phyloP scores from a whole-genome alignment of 345 rosid genomes.

The Arabis alpina region DNA sequence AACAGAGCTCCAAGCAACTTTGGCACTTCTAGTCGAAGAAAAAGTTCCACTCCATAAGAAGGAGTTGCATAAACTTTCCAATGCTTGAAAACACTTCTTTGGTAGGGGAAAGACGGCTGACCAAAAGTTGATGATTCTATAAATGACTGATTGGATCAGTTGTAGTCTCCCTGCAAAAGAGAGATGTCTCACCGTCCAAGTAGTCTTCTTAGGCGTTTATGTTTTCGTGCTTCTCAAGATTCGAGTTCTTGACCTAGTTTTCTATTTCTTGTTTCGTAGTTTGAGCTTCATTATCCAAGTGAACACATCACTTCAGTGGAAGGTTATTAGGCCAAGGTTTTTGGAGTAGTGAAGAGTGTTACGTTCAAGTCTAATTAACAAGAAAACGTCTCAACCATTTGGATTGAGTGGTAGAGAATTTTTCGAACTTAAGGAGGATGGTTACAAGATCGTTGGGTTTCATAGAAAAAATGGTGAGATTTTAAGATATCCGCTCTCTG shows the following conservation, averaged over 20 bases:
- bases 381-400: conserved; percentile 26
- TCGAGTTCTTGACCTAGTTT: neutral
- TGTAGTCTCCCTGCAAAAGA: too few species aligned
- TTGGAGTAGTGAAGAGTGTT: conserved; percentile 15
- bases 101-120: too few species aligned
- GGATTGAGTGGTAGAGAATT: neutral
- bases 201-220: too few species aligned
- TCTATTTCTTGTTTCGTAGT: neutral
- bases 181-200: too few species aligned
- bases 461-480: conserved; percentile 25
- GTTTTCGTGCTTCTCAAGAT: neutral
- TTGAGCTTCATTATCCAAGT: conserved; percentile 26
- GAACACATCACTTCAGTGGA: conserved; percentile 25
- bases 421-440: conserved; percentile 18
- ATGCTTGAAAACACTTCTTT: too few species aligned
- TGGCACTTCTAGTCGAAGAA: too few species aligned
- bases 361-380: conserved; percentile 30
- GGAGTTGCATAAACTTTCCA: too few species aligned
- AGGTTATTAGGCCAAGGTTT: conserved; percentile 20
- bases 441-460: conserved; percentile 36
- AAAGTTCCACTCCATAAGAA: too few species aligned
- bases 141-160: too few species aligned
- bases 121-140: too few species aligned
- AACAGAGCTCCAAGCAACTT: too few species aligned
- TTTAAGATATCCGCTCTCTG: too few species aligned